Conservation (phyloP, 1,284 basidiomycete genomes). For the Boletus subluridellus region DNA sequence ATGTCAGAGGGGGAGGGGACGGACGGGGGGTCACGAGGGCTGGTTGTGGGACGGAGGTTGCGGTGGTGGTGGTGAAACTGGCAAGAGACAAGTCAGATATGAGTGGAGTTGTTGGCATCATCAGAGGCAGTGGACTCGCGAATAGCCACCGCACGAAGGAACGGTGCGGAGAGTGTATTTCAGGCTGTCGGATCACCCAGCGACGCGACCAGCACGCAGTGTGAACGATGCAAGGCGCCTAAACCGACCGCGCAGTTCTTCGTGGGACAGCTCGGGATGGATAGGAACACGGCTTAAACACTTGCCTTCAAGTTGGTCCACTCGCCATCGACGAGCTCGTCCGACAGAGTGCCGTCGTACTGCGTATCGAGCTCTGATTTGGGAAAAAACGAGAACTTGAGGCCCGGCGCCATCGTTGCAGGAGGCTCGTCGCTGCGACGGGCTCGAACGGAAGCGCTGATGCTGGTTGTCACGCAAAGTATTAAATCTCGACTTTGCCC, state of each 20-base stretch:
- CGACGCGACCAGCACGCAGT: background rate
- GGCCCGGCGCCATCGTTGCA: background rate
- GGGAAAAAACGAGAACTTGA: slow-evolving; percentile 10
- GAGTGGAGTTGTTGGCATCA: background rate
- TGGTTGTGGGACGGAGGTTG: slow-evolving; percentile 5
- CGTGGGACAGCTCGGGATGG: slow-evolving; percentile 14
- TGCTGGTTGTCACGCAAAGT: slow-evolving; percentile 4
- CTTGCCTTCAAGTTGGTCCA: slow-evolving; percentile 23
- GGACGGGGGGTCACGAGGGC: background rate
- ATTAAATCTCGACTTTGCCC: slow-evolving; percentile 2
- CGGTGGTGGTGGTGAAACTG: slow-evolving; percentile 17
- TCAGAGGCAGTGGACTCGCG: slow-evolving; percentile 24
- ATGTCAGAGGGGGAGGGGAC: slow-evolving; percentile 11
- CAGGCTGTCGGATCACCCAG: slow-evolving; percentile 8
- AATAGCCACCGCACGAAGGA: slow-evolving; percentile 16
- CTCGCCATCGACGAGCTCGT: slow-evolving; percentile 18
- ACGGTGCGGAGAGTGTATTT: background rate
- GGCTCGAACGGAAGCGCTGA: background rate
- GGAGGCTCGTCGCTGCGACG: background rate
- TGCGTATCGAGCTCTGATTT: background rate
- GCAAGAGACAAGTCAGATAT: slow-evolving; percentile 10
- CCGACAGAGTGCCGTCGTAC: slow-evolving; percentile 2
- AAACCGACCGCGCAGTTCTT: slow-evolving; percentile 6
- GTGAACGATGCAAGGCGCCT: background rate
- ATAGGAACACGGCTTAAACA: background rate